phyloP scores from a whole-genome alignment of 208 protist genomes.

The Trypanosoma caninum region DNA sequence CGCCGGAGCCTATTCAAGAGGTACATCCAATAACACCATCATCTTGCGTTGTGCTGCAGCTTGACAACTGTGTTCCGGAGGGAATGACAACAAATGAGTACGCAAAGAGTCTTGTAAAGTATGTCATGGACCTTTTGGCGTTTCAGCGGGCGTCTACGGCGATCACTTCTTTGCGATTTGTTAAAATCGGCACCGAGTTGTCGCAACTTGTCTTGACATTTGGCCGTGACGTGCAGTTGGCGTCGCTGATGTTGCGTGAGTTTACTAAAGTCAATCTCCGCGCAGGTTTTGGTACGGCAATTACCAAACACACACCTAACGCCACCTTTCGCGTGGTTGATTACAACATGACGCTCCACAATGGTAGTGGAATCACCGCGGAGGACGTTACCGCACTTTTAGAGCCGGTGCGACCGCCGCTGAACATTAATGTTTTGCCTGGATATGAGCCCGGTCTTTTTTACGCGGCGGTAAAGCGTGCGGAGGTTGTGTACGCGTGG shows the following conservation, averaged over 20 bases:
- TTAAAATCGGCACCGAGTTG: conserved; percentile 68
- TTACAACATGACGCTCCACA: conserved; percentile 48
- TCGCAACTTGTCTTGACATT: conserved; percentile 75
- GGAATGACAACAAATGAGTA: conserved; percentile 66
- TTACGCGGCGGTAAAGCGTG: conserved; percentile 72
- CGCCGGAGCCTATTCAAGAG: conserved; percentile 46
- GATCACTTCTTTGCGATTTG: conserved; percentile 74
- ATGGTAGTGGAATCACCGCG: conserved; percentile 46
- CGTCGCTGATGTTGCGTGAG: conserved; percentile 44
- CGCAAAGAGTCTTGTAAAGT: conserved; percentile 70
- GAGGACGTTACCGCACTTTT: conserved; percentile 63
- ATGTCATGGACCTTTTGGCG: conserved; percentile 67
- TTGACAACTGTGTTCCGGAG: conserved; percentile 58
- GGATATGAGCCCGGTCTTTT: conserved; percentile 77
- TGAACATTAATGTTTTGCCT: conserved; percentile 60
- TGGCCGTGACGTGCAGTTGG: conserved; percentile 53
- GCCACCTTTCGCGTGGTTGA: conserved; percentile 83
- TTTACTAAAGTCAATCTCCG: conserved; percentile 50
- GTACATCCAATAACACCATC: conserved; percentile 38
- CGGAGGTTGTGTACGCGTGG: conserved; percentile 70
- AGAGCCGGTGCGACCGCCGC: conserved; percentile 38
- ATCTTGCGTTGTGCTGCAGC: conserved; percentile 52
- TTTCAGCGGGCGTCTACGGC: conserved; percentile 65
- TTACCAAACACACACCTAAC: conserved; percentile 41
- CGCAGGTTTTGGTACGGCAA: conserved; percentile 51